Percentiles rank a stretch among this genome's conserved stretches.
Conservation (phyloP, 257 asterid genomes). For the Catharanthus roseus region DNA sequence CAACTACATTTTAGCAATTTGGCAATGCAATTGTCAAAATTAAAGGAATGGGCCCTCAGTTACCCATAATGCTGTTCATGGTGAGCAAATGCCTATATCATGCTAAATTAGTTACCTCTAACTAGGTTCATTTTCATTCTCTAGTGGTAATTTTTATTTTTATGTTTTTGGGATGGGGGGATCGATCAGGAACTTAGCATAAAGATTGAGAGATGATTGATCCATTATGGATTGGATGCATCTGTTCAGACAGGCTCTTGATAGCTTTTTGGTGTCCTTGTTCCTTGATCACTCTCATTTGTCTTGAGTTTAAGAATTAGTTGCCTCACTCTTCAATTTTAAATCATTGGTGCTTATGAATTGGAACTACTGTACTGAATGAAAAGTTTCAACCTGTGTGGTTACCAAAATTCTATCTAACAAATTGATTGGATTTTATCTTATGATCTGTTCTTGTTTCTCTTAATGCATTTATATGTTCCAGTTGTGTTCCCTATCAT, state of each 20-base stretch:
- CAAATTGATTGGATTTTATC: not conserved
- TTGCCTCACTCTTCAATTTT: not conserved
- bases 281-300: not conserved
- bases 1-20: not conserved
- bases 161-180: not conserved
- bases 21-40: not conserved
- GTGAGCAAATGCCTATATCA: not conserved
- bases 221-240: not conserved
- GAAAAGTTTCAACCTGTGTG: not conserved
- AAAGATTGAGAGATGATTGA: not conserved
- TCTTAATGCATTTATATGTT: not conserved
- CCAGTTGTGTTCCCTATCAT: not conserved
- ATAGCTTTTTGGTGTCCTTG: not conserved
- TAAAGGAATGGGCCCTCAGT: too few relatives aligned
- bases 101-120: not conserved
- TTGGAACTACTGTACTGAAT: not conserved
- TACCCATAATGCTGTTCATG: too few relatives aligned
- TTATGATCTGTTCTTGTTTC: not conserved
- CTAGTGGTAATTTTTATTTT: too few relatives aligned
- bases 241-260: not conserved
- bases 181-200: not conserved
- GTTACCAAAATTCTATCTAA: not conserved
- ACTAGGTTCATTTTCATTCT: too few relatives aligned
- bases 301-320: not conserved
- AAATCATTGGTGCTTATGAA: not conserved